Evolutionary conservation across 2,329 filamentous ascomycete species (phyloP).

Genomic region (Fusarium sp.): DNA sequence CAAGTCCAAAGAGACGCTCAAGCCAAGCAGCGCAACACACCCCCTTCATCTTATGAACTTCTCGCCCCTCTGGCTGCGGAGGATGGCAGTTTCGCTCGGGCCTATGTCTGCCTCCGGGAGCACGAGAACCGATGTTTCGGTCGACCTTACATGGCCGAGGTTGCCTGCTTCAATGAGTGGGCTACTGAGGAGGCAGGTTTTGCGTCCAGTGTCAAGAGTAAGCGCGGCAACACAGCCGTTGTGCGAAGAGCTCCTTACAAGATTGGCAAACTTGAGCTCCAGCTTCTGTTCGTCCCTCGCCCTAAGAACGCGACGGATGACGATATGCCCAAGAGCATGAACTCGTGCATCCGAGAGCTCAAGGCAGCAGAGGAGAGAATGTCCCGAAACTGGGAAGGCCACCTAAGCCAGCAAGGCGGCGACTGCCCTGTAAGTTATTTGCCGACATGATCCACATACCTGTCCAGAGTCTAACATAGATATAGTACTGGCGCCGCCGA

Average conservation of each 20-base stretch:
- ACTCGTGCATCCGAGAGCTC: slow-evolving; percentile 93
- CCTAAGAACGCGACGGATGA: slow-evolving; percentile 90
- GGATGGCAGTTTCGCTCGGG: slow-evolving; percentile 94
- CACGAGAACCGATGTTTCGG: slow-evolving; percentile 92
- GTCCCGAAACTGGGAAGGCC: slow-evolving; percentile 86
- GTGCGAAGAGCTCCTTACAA: slow-evolving; percentile 94
- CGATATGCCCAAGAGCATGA: slow-evolving; percentile 99
- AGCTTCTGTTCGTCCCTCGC: slow-evolving; percentile 94
- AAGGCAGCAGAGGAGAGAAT: slow-evolving; percentile 89
- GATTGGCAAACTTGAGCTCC: slow-evolving; percentile 93
- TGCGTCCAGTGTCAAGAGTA: slow-evolving; percentile 93
- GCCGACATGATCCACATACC: too few relatives aligned
- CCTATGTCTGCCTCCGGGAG: slow-evolving; percentile 94
- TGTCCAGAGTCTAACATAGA: slow-evolving; percentile 56
- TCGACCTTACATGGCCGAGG: slow-evolving; percentile 87
- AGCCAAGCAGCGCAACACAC: slow-evolving; percentile 73
- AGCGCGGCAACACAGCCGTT: slow-evolving; percentile 80
- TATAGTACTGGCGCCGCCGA: slow-evolving; percentile 94
- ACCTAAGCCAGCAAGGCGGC: slow-evolving; percentile 95
- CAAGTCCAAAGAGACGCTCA: slow-evolving; percentile 76
- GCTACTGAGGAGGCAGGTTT: slow-evolving; percentile 86
- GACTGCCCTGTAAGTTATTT: slow-evolving; percentile 88
- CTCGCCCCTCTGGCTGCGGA: slow-evolving; percentile 88
- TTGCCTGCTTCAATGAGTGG: slow-evolving; percentile 99
- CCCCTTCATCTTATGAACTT: slow-evolving; percentile 87